A percentile compares a stretch with the other conserved stretches of the same genome.
These are phyloP conservation scores for Evernia prunastri DNA, from an alignment of 495 filamentous ascomycete species.

Conservation along the genomic window DNA sequence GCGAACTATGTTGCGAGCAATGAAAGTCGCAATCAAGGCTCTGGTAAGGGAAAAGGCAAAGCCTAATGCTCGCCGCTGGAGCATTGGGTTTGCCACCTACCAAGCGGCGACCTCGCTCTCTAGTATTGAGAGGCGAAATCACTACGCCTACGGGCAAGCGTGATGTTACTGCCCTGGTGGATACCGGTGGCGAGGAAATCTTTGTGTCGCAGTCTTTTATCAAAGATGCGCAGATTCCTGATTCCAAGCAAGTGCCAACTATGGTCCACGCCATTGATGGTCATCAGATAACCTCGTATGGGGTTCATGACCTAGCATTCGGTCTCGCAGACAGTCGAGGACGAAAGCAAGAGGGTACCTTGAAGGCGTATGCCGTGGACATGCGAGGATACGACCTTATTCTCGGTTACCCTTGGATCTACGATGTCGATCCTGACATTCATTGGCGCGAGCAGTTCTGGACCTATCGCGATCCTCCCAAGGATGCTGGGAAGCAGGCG, in stretches of 20 bases:
- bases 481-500: no score
- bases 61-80: neutral
- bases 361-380: no score
- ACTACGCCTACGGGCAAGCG: neutral
- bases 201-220: neutral
- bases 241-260: neutral
- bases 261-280: neutral
- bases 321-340: neutral
- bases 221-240: neutral
- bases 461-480: no score
- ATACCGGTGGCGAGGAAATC: neutral
- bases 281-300: neutral
- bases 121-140: neutral
- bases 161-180: neutral
- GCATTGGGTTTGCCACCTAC: no score
- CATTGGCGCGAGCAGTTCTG: neutral
- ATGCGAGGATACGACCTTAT: no score
- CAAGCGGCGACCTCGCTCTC: no score
- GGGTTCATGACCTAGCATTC: neutral
- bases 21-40: neutral
- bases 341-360: neutral
- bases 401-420: neutral
- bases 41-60: neutral
- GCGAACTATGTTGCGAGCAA: neutral
- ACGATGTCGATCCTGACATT: neutral